Base-by-base conservation (phyloP, 2,329 filamentous ascomycete genomes). In the Penicillium sclerotiorum region DNA sequence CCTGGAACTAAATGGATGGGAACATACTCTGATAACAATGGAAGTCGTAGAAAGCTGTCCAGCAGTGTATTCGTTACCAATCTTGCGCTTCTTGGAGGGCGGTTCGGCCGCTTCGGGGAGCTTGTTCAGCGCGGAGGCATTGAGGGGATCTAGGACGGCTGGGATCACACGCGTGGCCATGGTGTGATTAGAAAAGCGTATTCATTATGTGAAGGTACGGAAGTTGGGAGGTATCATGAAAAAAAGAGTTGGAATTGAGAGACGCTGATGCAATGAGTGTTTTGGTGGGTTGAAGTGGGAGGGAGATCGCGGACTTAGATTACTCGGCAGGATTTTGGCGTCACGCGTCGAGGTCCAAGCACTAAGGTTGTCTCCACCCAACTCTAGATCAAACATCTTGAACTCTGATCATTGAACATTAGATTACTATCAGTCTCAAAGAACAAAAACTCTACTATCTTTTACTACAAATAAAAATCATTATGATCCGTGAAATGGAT, bases 131-230 rank as follows among this genome's bases (percentile, higher is more conserved):
- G 66, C 55, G 25, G 58, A 59, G n/a, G 59, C 57, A 49, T 60
- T 66, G 55, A 70, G 60, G 41, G 68, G 59, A 61, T 72, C 64
- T 47, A 71, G 63, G 45, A 64, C 58, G 55, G 56, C 60, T 49
- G 61, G 53, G 47, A 55, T 57, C 51, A 53, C 57, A 54, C 61
- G 63, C 57, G 69, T 68, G 59, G 70, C 65, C 71, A 73, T 74
- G 59, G 57, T 67, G 59, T 57, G 58, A 63, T 47, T 57, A 59
- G 42, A 45, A 56, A 49, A 49, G 40, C 36, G 50, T 56, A 49
- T 22, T 51, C 64, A 67, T 67, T 41, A 27, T 64, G 53, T 32
- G 44, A 35, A 27, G 11, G 17, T 53, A 56, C 52, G 8, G 5
- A 21, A 23, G n/a, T 40, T 18, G 5, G 17, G 13, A 32, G 18